A percentile compares a stretch with the other conserved stretches of the same genome.
These are phyloP conservation scores for Zasmidium citrigriseum DNA, from an alignment of 2,329 filamentous ascomycete genomes.

Conservation along the genomic window DNA sequence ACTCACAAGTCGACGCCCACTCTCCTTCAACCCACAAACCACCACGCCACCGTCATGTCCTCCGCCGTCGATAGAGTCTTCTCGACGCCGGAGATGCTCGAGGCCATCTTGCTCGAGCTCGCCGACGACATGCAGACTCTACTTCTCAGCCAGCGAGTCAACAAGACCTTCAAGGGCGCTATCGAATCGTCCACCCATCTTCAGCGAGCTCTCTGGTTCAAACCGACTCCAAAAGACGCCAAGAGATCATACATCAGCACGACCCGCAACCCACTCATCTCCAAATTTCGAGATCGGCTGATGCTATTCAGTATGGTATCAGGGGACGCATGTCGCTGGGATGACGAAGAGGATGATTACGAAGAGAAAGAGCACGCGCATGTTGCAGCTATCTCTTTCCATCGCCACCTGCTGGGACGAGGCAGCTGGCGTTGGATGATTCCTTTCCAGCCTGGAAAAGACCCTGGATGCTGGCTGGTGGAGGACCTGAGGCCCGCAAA, in stretches of 20 bases:
- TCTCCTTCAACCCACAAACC: neutral
- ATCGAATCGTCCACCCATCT: neutral
- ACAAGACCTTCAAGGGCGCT: neutral
- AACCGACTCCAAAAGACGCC: neutral
- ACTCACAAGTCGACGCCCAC: neutral
- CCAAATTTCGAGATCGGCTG: neutral
- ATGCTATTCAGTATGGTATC: too few relatives aligned
- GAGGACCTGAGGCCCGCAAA: too few relatives aligned
- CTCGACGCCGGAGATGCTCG: neutral
- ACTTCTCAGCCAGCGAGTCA: neutral
- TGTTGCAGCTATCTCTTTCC: too few relatives aligned
- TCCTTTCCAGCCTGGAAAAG: neutral
- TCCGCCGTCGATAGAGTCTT: neutral
- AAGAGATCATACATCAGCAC: neutral
- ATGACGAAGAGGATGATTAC: too few relatives aligned
- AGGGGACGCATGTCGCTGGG: too few relatives aligned
- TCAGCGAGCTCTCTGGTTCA: neutral
- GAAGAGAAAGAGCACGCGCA: too few relatives aligned
- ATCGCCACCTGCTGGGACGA: neutral
- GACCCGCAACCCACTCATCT: neutral
- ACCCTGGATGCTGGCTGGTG: neutral
- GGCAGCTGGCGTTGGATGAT: neutral
- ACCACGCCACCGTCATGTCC: neutral
- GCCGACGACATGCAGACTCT: neutral
- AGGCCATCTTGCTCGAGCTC: neutral